These are phyloP conservation scores for Leptographium galeiforme DNA, from an alignment of 2,329 filamentous ascomycete species.

Conservation along the genomic window DNA sequence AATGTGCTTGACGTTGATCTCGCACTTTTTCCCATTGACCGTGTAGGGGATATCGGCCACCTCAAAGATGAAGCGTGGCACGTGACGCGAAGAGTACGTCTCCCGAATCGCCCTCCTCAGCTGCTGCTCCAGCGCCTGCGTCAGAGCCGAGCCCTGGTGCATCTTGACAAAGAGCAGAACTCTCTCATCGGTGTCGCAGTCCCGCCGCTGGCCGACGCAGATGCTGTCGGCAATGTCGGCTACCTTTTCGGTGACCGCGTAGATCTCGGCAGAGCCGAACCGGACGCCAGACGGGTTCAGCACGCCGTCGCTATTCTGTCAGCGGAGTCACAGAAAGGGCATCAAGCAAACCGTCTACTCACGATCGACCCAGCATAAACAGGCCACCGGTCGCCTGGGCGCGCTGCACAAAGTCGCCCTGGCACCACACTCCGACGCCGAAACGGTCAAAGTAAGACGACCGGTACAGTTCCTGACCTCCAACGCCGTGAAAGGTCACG, in stretches of 20 bases:
- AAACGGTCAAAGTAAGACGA: slow-evolving; percentile 31
- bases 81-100: slow-evolving; percentile 21
- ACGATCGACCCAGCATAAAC: slow-evolving; percentile 28
- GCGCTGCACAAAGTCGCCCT: slow-evolving; percentile 30
- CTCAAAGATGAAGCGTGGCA: slow-evolving; percentile 24
- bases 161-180: slow-evolving; percentile 15
- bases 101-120: slow-evolving; percentile 16
- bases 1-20: slow-evolving; percentile 27
- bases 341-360: neutral
- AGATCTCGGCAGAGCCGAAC: slow-evolving; percentile 32
- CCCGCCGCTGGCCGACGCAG: slow-evolving; percentile 12
- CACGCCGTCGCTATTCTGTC: slow-evolving; percentile 24
- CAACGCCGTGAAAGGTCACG: slow-evolving; percentile 29
- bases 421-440: slow-evolving; percentile 25
- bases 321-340: neutral
- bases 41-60: slow-evolving; percentile 27
- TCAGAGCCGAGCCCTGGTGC: slow-evolving; percentile 1
- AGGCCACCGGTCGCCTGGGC: slow-evolving; percentile 26
- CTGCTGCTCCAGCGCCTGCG: slow-evolving; percentile 8
- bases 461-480: slow-evolving; percentile 24
- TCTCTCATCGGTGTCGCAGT: slow-evolving; percentile 11
- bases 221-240: slow-evolving; percentile 16
- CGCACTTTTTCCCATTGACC: slow-evolving; percentile 33
- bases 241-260: slow-evolving; percentile 29
- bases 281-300: slow-evolving; percentile 33